Evolutionary conservation across 139 green algal genomes (phyloP), one percentile per base, ranked within the genome.

Genomic region (Astrephomene gubernaculifera): DNA sequence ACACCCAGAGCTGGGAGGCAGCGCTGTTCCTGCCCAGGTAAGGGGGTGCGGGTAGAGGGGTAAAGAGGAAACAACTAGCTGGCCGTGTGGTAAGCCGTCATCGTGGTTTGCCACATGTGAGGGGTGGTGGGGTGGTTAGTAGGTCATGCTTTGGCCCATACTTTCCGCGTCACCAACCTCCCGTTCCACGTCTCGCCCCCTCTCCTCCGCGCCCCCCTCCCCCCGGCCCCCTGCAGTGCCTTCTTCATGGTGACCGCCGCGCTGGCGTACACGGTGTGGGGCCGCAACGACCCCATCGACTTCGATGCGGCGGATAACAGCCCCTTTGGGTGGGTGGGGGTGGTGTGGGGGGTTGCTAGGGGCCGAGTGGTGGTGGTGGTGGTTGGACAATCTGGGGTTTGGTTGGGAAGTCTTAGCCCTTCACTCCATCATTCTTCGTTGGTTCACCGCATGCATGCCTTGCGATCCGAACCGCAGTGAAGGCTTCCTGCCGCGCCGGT

Each of bases 21-120:
- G 91, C 94, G 5, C 92, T 99, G 21, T 98, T 99, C 90, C 87
- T 86, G 31, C 96, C 96, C 24, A 67, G 74, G 74, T 82, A 25
- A 9, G 54, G n/a, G n/a, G n/a, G n/a, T n/a, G n/a, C n/a, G n/a
- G n/a, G n/a, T n/a, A n/a, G n/a, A n/a, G n/a, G n/a, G n/a, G n/a
- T n/a, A n/a, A n/a, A n/a, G n/a, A n/a, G n/a, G n/a, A n/a, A n/a
- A n/a, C n/a, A n/a, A n/a, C n/a, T n/a, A n/a, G n/a, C n/a, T n/a
- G n/a, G n/a, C n/a, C n/a, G n/a, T n/a, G n/a, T n/a, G n/a, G n/a
- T n/a, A n/a, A n/a, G n/a, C n/a, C n/a, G n/a, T n/a, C n/a, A n/a
- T n/a, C n/a, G n/a, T n/a, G n/a, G n/a, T n/a, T 12, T 57, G 49
- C 12, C 12, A 57, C 12, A 17, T 57, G 49, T 12, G 49, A 57